Evolutionary conservation across 2,329 filamentous ascomycete genomes (phyloP).

Genomic region (Sporothrix dimorphospora): DNA sequence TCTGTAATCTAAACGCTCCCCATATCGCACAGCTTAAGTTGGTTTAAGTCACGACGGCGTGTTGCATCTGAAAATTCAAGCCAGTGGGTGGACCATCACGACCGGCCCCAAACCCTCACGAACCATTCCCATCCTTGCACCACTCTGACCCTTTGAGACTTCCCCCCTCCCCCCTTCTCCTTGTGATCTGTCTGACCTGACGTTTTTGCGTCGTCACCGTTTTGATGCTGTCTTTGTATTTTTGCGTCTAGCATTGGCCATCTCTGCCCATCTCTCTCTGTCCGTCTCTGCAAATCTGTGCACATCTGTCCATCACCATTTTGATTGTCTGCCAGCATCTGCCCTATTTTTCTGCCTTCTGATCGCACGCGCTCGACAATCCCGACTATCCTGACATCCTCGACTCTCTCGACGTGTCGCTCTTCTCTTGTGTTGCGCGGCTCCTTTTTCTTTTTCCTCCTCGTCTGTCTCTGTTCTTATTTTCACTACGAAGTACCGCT

Average conservation of each 20-base stretch:
- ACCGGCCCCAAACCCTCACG: background rate
- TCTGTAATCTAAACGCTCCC: slow-evolving; percentile 1
- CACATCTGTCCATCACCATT: slow-evolving; percentile 18
- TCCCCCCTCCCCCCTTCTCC: background rate
- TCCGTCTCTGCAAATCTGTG: background rate
- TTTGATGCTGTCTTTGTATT: background rate
- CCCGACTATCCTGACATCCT: background rate
- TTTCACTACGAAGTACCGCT: no score
- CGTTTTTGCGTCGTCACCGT: slow-evolving; percentile 1
- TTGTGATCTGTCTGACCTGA: background rate
- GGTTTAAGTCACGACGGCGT: slow-evolving; percentile 3
- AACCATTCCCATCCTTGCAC: background rate
- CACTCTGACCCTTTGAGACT: background rate
- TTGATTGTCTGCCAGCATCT: slow-evolving; percentile 1
- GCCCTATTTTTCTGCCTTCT: background rate
- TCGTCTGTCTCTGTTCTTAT: background rate
- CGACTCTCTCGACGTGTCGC: background rate
- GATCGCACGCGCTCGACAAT: background rate
- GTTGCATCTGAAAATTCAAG: background rate
- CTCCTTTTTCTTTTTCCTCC: background rate
- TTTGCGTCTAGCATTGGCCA: background rate
- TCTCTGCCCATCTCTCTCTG: background rate
- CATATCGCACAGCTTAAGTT: background rate
- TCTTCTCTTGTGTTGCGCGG: background rate
- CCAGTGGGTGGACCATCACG: background rate